phyloP scores from a whole-genome alignment of 2,329 filamentous ascomycete species.

The Pyrenophora teres region DNA sequence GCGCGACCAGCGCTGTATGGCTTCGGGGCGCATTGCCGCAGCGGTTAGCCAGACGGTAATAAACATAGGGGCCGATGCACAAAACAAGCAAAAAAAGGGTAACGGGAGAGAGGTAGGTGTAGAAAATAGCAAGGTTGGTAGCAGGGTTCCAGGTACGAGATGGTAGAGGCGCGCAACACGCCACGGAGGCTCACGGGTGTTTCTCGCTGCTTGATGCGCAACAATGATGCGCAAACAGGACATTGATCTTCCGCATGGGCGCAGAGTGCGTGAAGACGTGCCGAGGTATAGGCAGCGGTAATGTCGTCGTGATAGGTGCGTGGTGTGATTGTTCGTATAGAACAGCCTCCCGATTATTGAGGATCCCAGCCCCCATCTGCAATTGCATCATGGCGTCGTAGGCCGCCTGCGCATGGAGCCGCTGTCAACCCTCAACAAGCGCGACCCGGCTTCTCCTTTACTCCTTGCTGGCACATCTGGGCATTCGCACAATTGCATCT shows the following conservation, averaged over 20 bases:
- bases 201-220: not conserved
- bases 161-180: conserved; percentile 2
- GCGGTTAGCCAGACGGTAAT: not conserved
- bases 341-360: conserved; percentile 33
- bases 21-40: conserved; percentile 4
- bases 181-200: conserved; percentile 4
- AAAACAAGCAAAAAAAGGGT: not conserved
- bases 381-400: conserved; percentile 40
- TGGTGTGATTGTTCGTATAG: conserved; percentile 7
- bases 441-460: conserved; percentile 11
- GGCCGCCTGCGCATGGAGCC: conserved; percentile 16
- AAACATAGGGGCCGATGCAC: not conserved
- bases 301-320: not conserved
- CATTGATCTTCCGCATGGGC: not conserved
- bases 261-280: not conserved
- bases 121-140: not conserved
- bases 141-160: conserved; percentile 1
- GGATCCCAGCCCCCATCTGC: conserved; percentile 32
- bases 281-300: not conserved
- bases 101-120: not conserved
- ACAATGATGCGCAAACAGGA: not conserved
- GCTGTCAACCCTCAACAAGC: conserved; percentile 19
- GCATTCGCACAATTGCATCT: conserved; percentile 7
- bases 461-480: conserved; percentile 7
- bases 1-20: conserved; percentile 11